phyloP scores from a whole-genome alignment of 2,329 filamentous ascomycete genomes.

The Clonostachys rhizophaga region DNA sequence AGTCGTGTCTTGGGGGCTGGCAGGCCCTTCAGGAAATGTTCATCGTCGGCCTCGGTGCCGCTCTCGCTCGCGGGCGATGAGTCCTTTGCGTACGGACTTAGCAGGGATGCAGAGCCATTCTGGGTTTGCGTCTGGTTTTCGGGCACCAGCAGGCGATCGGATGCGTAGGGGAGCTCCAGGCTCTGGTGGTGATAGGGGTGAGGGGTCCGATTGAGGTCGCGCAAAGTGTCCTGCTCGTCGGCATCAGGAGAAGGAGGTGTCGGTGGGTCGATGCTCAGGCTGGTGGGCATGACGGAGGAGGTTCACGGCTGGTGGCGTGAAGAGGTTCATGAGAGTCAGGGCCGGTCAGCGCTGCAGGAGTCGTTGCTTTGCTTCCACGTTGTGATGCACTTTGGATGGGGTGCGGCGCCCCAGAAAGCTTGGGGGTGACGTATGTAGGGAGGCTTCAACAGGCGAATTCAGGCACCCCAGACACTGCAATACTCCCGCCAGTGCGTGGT shows the following conservation, averaged over 20 bases:
- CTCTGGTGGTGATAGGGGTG: constrained; percentile 63
- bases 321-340: too few relatives aligned
- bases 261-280: constrained; percentile 29
- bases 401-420: too few relatives aligned
- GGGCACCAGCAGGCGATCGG: constrained; percentile 27
- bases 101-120: background rate
- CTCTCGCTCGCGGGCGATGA: constrained; percentile 73
- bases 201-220: constrained; percentile 55
- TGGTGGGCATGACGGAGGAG: constrained; percentile 38
- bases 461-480: too few relatives aligned
- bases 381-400: too few relatives aligned
- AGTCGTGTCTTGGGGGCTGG: constrained; percentile 70
- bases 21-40: constrained; percentile 79
- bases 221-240: constrained; percentile 32
- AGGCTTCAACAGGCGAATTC: too few relatives aligned
- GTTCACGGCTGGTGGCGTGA: background rate
- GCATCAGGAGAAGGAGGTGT: constrained; percentile 23
- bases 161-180: constrained; percentile 48
- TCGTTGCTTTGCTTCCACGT: too few relatives aligned
- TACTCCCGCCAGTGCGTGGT: too few relatives aligned
- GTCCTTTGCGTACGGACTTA: constrained; percentile 32
- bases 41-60: constrained; percentile 92
- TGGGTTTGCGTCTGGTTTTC: constrained; percentile 4
- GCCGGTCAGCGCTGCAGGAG: too few relatives aligned
- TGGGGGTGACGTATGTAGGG: too few relatives aligned